These are phyloP conservation scores for Lactifluus pinguis DNA, from an alignment of 768 basidiomycete species.

Conservation along the genomic window DNA sequence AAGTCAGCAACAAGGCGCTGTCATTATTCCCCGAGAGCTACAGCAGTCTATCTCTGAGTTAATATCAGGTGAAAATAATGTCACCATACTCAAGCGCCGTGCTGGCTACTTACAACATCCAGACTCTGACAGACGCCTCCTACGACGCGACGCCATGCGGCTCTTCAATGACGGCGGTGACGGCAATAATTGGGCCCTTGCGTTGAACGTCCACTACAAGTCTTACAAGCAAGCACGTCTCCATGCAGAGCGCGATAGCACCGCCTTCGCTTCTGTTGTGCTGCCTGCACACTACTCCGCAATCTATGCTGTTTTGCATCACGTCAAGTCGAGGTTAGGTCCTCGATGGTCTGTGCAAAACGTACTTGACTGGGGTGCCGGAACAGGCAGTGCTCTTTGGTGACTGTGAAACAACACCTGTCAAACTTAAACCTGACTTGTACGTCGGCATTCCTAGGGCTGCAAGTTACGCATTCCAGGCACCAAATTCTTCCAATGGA, in stretches of 20 bases:
- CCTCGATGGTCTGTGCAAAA: constrained; percentile 47
- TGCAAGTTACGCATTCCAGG: constrained; percentile 54
- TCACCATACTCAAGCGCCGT: not conserved
- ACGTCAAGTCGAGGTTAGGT: constrained; percentile 56
- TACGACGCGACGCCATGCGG: constrained; percentile 65
- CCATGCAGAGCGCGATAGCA: constrained; percentile 62
- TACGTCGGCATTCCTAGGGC: constrained; percentile 41
- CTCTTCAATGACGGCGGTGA: constrained; percentile 43
- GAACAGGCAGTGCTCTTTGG: constrained; percentile 79
- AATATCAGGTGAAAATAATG: constrained; percentile 46
- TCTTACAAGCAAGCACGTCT: constrained; percentile 47
- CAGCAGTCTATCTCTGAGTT: constrained; percentile 54
- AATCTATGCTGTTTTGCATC: constrained; percentile 63
- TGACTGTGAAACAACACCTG: constrained; percentile 23
- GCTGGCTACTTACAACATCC: not conserved
- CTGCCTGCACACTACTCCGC: constrained; percentile 81
- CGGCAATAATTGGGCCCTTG: constrained; percentile 42
- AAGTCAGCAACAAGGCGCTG: constrained; percentile 58
- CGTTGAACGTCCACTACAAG: constrained; percentile 51
- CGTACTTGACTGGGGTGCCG: constrained; percentile 80
- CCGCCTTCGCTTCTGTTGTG: constrained; percentile 80
- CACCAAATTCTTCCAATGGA: constrained; percentile 19
- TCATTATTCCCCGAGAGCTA: constrained; percentile 66
- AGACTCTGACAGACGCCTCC: constrained; percentile 56
- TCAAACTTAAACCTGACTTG: not conserved